Percentiles rank a stretch among this genome's conserved stretches.
These are phyloP conservation scores for Fagus sylvatica DNA, from an alignment of 306 rosid genomes.

Conservation along the genomic window DNA sequence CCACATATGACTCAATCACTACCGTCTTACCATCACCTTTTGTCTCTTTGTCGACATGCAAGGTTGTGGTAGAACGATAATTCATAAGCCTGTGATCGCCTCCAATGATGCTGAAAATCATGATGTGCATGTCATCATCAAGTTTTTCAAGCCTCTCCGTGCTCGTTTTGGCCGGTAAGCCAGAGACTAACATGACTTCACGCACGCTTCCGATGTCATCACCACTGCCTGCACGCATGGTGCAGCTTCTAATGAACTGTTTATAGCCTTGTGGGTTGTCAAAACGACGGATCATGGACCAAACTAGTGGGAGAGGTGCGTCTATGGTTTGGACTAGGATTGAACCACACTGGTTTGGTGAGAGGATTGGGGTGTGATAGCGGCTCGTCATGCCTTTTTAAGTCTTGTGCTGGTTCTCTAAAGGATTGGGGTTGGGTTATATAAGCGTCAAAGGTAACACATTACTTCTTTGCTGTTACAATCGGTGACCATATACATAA, in stretches of 20 bases:
- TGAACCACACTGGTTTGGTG: slow-evolving; percentile 56
- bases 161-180: slow-evolving; percentile 54
- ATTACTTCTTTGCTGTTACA: neutral
- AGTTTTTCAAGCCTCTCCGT: slow-evolving; percentile 56
- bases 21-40: slow-evolving; percentile 29
- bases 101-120: slow-evolving; percentile 57
- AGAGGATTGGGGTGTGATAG: slow-evolving; percentile 35
- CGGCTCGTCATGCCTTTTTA: slow-evolving; percentile 21
- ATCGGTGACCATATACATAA: neutral
- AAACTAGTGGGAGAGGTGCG: slow-evolving; percentile 55
- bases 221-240: slow-evolving; percentile 40
- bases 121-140: slow-evolving; percentile 49
- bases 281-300: slow-evolving; percentile 65
- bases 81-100: slow-evolving; percentile 67
- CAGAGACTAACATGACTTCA: slow-evolving; percentile 42
- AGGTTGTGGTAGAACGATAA: slow-evolving; percentile 50
- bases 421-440: neutral
- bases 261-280: slow-evolving; percentile 59
- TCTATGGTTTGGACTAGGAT: slow-evolving; percentile 45
- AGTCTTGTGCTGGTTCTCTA: neutral
- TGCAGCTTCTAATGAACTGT: slow-evolving; percentile 52
- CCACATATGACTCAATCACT: slow-evolving; percentile 64
- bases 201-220: slow-evolving; percentile 59
- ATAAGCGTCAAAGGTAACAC: no score
- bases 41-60: slow-evolving; percentile 43